Conservation (phyloP, 768 basidiomycete genomes). For the Phlebiopsis gigantea region DNA sequence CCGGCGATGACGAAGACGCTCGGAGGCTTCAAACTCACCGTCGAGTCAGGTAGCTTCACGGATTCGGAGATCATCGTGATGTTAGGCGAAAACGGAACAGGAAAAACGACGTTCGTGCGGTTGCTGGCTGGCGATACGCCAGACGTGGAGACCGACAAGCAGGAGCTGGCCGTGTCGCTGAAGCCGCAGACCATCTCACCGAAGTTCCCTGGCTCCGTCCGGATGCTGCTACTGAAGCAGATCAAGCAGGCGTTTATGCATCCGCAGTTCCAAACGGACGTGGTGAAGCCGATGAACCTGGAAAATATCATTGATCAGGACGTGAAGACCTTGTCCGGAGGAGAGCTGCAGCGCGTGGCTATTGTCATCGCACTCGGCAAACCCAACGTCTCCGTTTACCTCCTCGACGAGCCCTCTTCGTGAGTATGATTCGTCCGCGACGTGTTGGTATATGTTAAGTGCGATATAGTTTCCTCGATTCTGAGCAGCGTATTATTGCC, state of each 20-base stretch:
- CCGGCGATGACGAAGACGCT: slow-evolving; percentile 97
- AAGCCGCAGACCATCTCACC: slow-evolving; percentile 99
- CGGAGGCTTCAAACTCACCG: slow-evolving; percentile 91
- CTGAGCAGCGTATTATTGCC: slow-evolving; percentile 98
- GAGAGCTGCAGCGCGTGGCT: slow-evolving; percentile 96
- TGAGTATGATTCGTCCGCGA: background rate
- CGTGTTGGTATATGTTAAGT: slow-evolving; percentile 16
- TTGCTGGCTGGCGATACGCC: slow-evolving; percentile 91
- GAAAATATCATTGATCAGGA: slow-evolving; percentile 97
- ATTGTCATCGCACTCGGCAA: slow-evolving; percentile 92
- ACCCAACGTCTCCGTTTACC: slow-evolving; percentile 80
- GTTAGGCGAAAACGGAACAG: slow-evolving; percentile 98
- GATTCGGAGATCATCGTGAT: slow-evolving; percentile 99
- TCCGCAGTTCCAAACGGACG: slow-evolving; percentile 98
- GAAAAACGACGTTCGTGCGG: slow-evolving; percentile 97
- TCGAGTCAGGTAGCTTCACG: slow-evolving; percentile 88
- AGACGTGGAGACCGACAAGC: slow-evolving; percentile 77
- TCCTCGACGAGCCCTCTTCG: slow-evolving; percentile 93
- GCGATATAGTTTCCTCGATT: slow-evolving; percentile 78
- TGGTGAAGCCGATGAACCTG: slow-evolving; percentile 94
- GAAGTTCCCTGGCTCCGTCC: slow-evolving; percentile 95
- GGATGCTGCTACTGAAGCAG: slow-evolving; percentile 89
- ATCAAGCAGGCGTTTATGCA: slow-evolving; percentile 98
- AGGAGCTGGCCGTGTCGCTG: slow-evolving; percentile 81
- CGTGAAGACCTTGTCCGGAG: slow-evolving; percentile 96